Conservation (phyloP, 176 grass and related monocot genomes). For the Juncus effusus region DNA sequence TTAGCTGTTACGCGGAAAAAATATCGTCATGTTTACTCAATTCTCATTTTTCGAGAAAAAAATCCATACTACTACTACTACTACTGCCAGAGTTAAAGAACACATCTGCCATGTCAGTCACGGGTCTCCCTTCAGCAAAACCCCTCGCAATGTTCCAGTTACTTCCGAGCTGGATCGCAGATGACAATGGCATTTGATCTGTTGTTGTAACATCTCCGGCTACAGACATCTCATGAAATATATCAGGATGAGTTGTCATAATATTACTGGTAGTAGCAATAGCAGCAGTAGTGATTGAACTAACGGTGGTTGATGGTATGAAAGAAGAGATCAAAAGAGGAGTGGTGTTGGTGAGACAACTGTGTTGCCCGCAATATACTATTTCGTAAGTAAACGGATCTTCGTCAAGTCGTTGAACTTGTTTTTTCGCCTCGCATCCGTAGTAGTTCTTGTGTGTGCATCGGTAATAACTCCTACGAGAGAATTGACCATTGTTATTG, state of each 20-base stretch:
- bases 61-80: constrained; percentile 73
- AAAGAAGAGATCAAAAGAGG: constrained; percentile 47
- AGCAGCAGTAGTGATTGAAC: neutral
- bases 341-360: constrained; percentile 65
- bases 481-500: neutral
- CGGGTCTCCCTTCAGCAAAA: constrained; percentile 18
- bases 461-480: constrained; percentile 70
- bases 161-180: constrained; percentile 47
- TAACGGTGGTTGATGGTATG: neutral
- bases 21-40: constrained; percentile 10
- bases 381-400: constrained; percentile 69
- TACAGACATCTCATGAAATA: neutral
- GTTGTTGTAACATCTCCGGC: neutral
- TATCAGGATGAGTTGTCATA: neutral
- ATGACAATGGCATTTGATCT: constrained; percentile 27
- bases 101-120: constrained; percentile 53
- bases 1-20: constrained; percentile 4
- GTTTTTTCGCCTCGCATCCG: constrained; percentile 86
- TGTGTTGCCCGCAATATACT: constrained; percentile 73
- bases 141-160: constrained; percentile 33
- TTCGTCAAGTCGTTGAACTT: constrained; percentile 69
- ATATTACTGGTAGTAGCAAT: neutral
- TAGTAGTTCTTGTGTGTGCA: constrained; percentile 94
- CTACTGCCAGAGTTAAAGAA: constrained; percentile 68
- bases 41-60: constrained; percentile 40